Base-by-base conservation (phyloP, 768 basidiomycete species). In the Polyporus arcularius region DNA sequence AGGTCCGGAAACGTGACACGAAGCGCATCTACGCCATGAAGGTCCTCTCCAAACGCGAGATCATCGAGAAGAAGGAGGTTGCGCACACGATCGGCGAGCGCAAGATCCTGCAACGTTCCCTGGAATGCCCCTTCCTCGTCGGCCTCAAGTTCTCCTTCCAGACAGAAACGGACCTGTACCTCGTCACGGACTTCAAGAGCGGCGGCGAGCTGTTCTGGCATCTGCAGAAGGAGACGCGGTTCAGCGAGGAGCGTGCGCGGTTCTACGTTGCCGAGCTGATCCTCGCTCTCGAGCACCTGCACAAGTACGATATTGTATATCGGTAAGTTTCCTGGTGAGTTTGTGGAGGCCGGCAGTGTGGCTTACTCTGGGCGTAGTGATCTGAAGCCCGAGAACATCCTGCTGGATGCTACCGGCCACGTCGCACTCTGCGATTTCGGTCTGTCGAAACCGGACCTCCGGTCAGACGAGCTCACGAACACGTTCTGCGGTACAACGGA, bases 21-120 rank as follows among this genome's bases (percentile, higher is more conserved):
- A 92, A 94, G 74, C 92, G 97, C 48, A 98, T 99, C 77, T 99
- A 98, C 79, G 97, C 97, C 53, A 98, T 99, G 96, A 99, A 99
- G 72, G 93, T 98, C 58, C 83, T 99, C 41, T 96, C 93, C 35
- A 99, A 99, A 79, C 96, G 94, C 80, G 97, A 99, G 76, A 98
- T 99, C 68, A 87, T 98, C 56, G 96, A 93, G 28, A 98, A 98
- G 82, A 98, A 98, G 76, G 97, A 99, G 74, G 94, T 99, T 47
- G 96, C 96, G 9, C 97, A 99, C 74, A 99, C 97, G 15, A 98
- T 99, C 58, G 97, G 97, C 67, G 97, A 99, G 76, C 89, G 97
- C 75, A 98, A 98, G 80, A 98, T 99, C 72, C 84, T 98, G 38
- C 96, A 98, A 71, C 85, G 90, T 31, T 94, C 92, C 15, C 74